Evolutionary conservation across 1,139 yeast genomes (phyloP), one percentile per base, ranked within the genome.

Genomic region (Pichia sp.): DNA sequence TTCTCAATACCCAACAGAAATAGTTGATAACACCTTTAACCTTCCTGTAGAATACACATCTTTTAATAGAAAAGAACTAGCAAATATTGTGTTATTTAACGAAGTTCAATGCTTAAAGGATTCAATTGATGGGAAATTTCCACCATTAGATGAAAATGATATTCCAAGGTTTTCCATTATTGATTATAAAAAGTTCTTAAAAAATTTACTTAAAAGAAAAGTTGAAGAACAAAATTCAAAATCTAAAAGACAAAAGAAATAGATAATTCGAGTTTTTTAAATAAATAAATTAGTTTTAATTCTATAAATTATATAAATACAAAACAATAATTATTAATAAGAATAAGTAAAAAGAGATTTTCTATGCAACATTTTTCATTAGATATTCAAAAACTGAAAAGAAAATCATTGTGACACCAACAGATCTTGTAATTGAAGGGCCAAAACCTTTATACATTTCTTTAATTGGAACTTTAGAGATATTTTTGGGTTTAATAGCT

Each of bases 381-480:
- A 84, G 67, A 55, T 74, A 76, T 68, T 88, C 96, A 67, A 79
- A 88, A 25, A 79, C 71, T 41, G 89, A 76, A 69, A 88, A 88
- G 66, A 88, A 87, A 11, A 84, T 83, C 79, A 85, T 79, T 56
- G 88, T 89, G 16, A 84, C 84, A 53, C 85, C 62, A 53, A 88
- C 80, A 0, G 95, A 82, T 56, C 96, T 73, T 7, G 83, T 70
- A 34, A 86, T 71, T 9, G 91, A 83, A 33, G 88, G 84, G 1
- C 90, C 88, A 50, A 88, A 71, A 0, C 96, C 96, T 51, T 91
- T 71, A 67, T 87, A 88, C 75, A 84, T 75, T 36, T 76, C 70
- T 47, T 77, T 69, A 29, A 72, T 67, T 41, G 80, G 73, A 49
- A 67, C 63, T 18, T 62, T 65, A 49, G 58, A 48, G 19, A 36